A percentile compares a stretch with the other conserved stretches of the same genome.
Evolutionary conservation across 305 asterid species (phyloP).

Genomic region (Solanum aculeatissimum): DNA sequence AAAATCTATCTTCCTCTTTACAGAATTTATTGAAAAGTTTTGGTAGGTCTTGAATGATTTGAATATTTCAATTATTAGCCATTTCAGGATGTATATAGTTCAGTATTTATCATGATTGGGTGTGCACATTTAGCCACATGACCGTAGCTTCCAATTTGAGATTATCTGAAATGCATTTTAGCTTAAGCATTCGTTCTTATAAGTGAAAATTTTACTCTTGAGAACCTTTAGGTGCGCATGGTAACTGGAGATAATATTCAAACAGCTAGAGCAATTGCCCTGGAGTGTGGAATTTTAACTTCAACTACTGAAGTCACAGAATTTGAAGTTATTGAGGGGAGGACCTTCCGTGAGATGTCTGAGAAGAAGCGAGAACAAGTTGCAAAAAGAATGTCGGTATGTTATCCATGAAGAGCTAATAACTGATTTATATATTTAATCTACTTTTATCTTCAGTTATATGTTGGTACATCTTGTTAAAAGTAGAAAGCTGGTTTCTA

Average conservation of each 20-base stretch:
- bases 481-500: slow-evolving; percentile 14
- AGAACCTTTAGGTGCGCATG: slow-evolving; percentile 75
- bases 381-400: slow-evolving; percentile 57
- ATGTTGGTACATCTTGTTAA: neutral
- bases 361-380: slow-evolving; percentile 66
- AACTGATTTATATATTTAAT: neutral
- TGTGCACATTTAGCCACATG: neutral
- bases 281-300: slow-evolving; percentile 87
- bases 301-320: slow-evolving; percentile 53
- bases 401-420: slow-evolving; percentile 10
- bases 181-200: neutral
- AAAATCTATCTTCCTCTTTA: neutral
- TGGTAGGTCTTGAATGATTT: neutral
- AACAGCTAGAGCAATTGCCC: slow-evolving; percentile 95
- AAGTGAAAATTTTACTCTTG: slow-evolving; percentile 8
- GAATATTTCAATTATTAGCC: neutral
- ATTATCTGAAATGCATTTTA: neutral
- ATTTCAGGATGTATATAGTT: neutral
- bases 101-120: neutral
- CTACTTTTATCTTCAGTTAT: neutral
- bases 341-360: slow-evolving; percentile 67
- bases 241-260: slow-evolving; percentile 97
- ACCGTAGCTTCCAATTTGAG: neutral
- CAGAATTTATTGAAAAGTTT: neutral
- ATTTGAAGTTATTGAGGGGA: slow-evolving; percentile 80